Base-by-base conservation (phyloP, 768 basidiomycete species). In the Chalciporus piperatus region DNA sequence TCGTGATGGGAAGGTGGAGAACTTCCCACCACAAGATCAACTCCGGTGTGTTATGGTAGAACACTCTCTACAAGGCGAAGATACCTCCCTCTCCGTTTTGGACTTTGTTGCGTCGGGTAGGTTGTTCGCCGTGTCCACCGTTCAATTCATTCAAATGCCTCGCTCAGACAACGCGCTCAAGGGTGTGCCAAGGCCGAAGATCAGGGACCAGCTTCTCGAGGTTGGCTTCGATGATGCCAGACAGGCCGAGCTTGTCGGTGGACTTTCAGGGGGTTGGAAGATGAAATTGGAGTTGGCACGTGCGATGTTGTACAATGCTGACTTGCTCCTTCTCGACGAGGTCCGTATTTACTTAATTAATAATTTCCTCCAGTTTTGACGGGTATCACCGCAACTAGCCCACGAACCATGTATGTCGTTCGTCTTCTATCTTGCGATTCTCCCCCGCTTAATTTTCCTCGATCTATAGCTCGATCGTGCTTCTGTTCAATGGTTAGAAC, bases 231-330 rank as follows among this genome's bases (percentile, higher is more conserved):
- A 93, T 63, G 90, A 89, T 59, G 79, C 75, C 42, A 80, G 91
- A 52, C 95, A 98, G 72, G 72, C 80, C 37, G 90, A 96, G 60
- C 74, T 81, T 46, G 94, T 98, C 54, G 92, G 89, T 43, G 87
- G 90, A 38, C 76, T 98, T 54, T 97, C 94, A 13, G 96, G 96
- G 62, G 95, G 96, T 39, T 98, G 95, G 95, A 98, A 98, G 76
- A 98, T 98, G 95, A 97, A 97, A 71, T 81, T 98, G 47, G 95
- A 98, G 68, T 80, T 98, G 37, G 93, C 92, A 8, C 77, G 95
- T 59, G 96, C 95, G 12, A 98, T 98, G 93, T 75, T 98, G 45
- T 95, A 96, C 75, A 93, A 95, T 61, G 95, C 90, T 11, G 89
- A 91, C 70, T 74, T 91, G 32, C 76, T 91, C 12, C 74, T 91